Percentiles rank a stretch among this genome's conserved stretches.
These are phyloP conservation scores for Nicotiana tabacum DNA, from an alignment of 257 asterid genomes.

Conservation along the genomic window DNA sequence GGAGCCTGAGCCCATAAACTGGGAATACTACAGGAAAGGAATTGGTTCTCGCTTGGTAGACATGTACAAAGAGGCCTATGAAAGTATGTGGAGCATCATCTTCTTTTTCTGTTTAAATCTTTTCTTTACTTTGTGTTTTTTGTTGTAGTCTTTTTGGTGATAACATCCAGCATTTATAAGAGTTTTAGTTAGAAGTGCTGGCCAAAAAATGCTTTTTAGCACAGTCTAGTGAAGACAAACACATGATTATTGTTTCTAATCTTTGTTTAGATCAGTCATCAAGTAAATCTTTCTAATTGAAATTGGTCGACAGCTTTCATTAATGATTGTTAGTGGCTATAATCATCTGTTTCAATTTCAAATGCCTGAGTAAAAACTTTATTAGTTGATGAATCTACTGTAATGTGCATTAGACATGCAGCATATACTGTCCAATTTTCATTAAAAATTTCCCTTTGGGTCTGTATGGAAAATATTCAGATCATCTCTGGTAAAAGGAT, in stretches of 20 bases:
- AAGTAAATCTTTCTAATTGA: not conserved
- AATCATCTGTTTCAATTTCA: not conserved
- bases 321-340: not conserved
- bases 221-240: not conserved
- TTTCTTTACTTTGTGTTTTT: not conserved
- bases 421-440: not conserved
- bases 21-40: conserved; percentile 93
- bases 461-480: not conserved
- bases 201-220: not conserved
- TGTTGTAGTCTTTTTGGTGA: not conserved
- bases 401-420: not conserved
- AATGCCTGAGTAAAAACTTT: not conserved
- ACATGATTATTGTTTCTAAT: not conserved
- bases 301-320: not conserved
- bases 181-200: not conserved
- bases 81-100: conserved; percentile 34
- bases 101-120: not conserved
- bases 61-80: conserved; percentile 90
- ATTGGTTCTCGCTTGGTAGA: conserved; percentile 91
- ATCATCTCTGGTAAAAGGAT: not conserved
- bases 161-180: not conserved
- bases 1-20: conserved; percentile 95
- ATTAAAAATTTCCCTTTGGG: not conserved
- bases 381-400: not conserved
- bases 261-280: not conserved